These are phyloP conservation scores for Gyrodon lividus DNA, from an alignment of 768 basidiomycete genomes.

Conservation along the genomic window DNA sequence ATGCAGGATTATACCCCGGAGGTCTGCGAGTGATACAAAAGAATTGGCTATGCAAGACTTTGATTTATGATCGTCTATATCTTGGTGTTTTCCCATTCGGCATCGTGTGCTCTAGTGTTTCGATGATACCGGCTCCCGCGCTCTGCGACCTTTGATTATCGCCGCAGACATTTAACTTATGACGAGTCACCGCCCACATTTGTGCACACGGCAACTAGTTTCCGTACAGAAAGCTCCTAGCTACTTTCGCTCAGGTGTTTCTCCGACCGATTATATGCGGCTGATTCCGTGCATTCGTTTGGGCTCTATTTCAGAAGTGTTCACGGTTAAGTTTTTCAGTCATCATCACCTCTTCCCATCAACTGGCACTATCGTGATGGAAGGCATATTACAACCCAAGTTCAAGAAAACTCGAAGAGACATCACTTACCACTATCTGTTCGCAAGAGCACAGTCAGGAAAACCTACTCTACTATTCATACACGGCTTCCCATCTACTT, in stretches of 20 bases:
- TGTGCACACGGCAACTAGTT: neutral
- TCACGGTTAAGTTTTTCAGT: neutral
- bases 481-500: constrained; percentile 45
- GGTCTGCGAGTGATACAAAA: constrained; percentile 6
- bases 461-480: constrained; percentile 43
- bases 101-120: neutral
- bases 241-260: too few relatives aligned
- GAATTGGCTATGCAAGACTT: constrained; percentile 8
- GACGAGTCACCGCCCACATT: neutral
- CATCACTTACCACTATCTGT: constrained; percentile 38
- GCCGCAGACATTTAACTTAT: neutral
- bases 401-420: constrained; percentile 37
- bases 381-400: constrained; percentile 22
- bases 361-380: constrained; percentile 23
- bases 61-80: neutral
- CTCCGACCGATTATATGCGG: too few relatives aligned
- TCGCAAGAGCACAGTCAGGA: constrained; percentile 19
- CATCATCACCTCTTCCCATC: neutral
- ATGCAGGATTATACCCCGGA: constrained; percentile 20
- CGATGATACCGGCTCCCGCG: too few relatives aligned
- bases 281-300: too few relatives aligned
- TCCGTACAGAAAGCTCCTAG: too few relatives aligned
- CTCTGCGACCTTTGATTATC: too few relatives aligned
- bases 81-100: neutral
- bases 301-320: neutral